These are phyloP conservation scores for Plasmodium chabaudi DNA, from an alignment of 169 alveolate species.

Conservation along the genomic window DNA sequence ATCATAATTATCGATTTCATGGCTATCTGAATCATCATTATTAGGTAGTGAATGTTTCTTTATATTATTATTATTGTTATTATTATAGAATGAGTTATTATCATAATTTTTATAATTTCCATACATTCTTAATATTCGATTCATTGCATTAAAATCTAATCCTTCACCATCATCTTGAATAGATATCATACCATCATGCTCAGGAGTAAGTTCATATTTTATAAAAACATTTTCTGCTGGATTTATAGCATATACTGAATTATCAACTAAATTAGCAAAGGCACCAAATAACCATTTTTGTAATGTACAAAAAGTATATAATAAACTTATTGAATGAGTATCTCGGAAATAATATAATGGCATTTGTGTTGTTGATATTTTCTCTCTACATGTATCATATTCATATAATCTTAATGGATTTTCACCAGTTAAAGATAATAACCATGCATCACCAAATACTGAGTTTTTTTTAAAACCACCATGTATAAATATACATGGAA, in stretches of 20 bases:
- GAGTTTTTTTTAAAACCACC: constrained; percentile 87
- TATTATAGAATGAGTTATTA: constrained; percentile 3
- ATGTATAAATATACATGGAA: constrained; percentile 88
- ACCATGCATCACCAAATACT: constrained; percentile 87
- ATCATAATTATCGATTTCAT: constrained; percentile 25
- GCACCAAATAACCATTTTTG: constrained; percentile 92
- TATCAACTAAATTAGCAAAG: constrained; percentile 86
- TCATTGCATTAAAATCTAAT: constrained; percentile 84
- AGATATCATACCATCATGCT: constrained; percentile 84
- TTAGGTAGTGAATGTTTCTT: constrained; percentile 52
- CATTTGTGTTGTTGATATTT: constrained; percentile 75
- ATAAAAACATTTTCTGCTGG: constrained; percentile 80
- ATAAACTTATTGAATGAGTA: constrained; percentile 85
- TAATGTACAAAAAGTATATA: constrained; percentile 85
- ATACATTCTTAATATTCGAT: constrained; percentile 84
- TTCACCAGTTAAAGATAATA: constrained; percentile 87
- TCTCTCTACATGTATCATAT: constrained; percentile 70
- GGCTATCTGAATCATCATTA: constrained; percentile 17
- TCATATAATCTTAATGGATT: constrained; percentile 80
- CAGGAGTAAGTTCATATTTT: constrained; percentile 84
- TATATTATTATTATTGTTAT: constrained; percentile 8
- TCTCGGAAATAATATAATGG: constrained; percentile 88
- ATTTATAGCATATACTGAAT: constrained; percentile 83
- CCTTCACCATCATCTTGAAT: constrained; percentile 91
- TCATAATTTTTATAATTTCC: constrained; percentile 80